Base-by-base conservation (phyloP, 176 grass and related monocot genomes). In the Zoysia japonica region DNA sequence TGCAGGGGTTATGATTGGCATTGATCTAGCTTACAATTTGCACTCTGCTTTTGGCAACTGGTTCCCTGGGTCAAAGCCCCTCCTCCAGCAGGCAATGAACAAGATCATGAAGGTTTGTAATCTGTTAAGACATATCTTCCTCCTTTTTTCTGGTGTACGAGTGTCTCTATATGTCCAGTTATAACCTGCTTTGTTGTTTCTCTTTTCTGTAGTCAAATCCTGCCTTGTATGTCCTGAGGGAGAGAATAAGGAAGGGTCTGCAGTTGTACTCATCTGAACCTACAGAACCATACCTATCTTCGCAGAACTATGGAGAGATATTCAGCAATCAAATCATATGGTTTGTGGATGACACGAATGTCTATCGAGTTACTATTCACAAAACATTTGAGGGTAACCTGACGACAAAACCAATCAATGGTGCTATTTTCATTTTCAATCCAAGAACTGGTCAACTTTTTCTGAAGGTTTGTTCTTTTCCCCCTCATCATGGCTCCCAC, bases 291-390 rank as follows among this genome's bases (percentile, higher is more conserved):
- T 98, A 98, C 82, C 72, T 98, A 44, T 98, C 95, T 89, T 98
- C 95, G 47, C 95, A 98, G 56, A 98, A 98, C 68, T 98, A 98
- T 70, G 95, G 92, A 78, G 95, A 98, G 84, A 98, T 98, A 74
- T 98, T 98, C 84, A 98, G 95, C 84, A 98, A 98, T 65, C 95
- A 98, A 66, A 98, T 98, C 78, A 98, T 98, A 92, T 98, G 92
- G 95, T 98, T 98, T 86, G 95, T 98, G 60, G 95, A 98, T 81
- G 95, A 98, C 81, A 98, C 95, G 44, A 98, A 98, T 89, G 92
- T 98, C 5, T 98, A 98, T 44, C 86, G 95, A 59, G 95, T 98
- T 39, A 98, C 95, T 68, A 98, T 94, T 81, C 95, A 94, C 76
- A 98, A 98, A 85, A 98, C 95, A 43, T 98, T 98, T 19, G 95